These are phyloP conservation scores for Stereum hirsutum DNA, from an alignment of 1,284 basidiomycete species.

Conservation along the genomic window DNA sequence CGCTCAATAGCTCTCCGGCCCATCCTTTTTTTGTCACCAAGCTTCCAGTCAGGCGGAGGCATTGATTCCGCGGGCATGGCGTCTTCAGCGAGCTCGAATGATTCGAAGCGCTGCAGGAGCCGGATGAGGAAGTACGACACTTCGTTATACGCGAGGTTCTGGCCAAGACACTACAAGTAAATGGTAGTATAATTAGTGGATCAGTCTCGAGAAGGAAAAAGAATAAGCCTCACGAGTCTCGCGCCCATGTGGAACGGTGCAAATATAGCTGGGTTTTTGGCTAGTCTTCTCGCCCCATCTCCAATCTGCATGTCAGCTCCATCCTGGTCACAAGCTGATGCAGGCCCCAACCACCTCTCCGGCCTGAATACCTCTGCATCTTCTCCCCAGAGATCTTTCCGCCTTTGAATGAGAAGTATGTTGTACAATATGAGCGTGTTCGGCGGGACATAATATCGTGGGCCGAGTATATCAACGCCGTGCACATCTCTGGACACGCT, in stretches of 20 bases:
- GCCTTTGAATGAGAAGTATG: conserved; percentile 46
- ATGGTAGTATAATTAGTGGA: too few relatives aligned
- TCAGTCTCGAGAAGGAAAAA: too few relatives aligned
- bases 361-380: conserved; percentile 53
- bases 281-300: too few relatives aligned
- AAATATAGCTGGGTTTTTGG: too few relatives aligned
- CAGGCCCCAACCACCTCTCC: conserved; percentile 31
- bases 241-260: too few relatives aligned
- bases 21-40: too few relatives aligned
- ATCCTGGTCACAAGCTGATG: too few relatives aligned
- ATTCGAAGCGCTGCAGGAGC: conserved; percentile 53
- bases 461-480: conserved; percentile 1
- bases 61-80: conserved; percentile 49
- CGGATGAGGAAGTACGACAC: conserved; percentile 60
- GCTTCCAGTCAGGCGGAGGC: conserved; percentile 32
- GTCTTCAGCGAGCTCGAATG: conserved; percentile 49
- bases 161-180: neutral
- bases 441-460: conserved; percentile 47
- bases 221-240: too few relatives aligned
- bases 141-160: conserved; percentile 49
- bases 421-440: conserved; percentile 43
- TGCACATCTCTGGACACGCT: conserved; percentile 33
- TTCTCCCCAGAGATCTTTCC: conserved; percentile 51
- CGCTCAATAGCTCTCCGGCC: conserved; percentile 18
- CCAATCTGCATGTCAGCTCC: too few relatives aligned